These are phyloP conservation scores for Neoboletus brunneissimus DNA, from an alignment of 768 basidiomycete species.

Conservation along the genomic window DNA sequence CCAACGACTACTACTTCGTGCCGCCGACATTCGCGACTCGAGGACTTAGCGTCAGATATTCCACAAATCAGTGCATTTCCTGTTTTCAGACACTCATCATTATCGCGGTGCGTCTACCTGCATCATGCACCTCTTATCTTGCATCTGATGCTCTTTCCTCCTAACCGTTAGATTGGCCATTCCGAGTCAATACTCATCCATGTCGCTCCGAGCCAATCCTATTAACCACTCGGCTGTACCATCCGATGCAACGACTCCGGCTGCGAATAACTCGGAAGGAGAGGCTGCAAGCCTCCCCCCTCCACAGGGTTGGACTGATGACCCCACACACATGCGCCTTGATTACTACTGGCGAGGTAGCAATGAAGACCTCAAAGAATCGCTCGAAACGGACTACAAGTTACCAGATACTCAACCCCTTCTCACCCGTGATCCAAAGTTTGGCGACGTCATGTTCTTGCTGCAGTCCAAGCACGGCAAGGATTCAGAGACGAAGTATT, in stretches of 20 bases:
- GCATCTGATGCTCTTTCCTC: background rate
- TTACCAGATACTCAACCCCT: background rate
- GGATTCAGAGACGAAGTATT: background rate
- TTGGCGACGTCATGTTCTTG: background rate
- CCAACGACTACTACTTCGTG: no score
- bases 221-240: background rate
- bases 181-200: background rate
- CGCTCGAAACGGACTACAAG: background rate
- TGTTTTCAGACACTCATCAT: background rate
- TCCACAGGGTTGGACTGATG: background rate
- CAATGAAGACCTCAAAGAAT: background rate
- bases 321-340: background rate
- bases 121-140: background rate
- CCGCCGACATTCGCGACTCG: background rate
- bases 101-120: background rate
- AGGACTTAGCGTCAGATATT: background rate
- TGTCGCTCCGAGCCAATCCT: background rate
- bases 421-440: background rate
- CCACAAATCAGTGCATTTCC: background rate
- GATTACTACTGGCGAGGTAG: background rate
- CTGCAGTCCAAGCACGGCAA: background rate
- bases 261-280: background rate
- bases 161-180: background rate
- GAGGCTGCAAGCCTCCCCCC: background rate
- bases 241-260: background rate